Evolutionary conservation across 768 basidiomycete species (phyloP).

Genomic region (Collybiopsis luxurians): DNA sequence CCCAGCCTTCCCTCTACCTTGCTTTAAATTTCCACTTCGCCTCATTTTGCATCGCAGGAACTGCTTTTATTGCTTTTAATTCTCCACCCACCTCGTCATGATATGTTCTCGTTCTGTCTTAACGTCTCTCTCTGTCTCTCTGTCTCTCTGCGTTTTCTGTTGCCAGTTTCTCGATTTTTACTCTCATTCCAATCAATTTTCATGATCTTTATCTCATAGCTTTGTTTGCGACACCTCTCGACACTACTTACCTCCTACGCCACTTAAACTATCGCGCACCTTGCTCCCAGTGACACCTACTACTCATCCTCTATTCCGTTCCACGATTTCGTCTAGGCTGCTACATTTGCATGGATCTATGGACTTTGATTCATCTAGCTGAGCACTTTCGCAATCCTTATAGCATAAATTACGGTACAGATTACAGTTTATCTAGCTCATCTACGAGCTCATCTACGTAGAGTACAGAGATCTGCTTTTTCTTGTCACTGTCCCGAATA

Average conservation of each 20-base stretch:
- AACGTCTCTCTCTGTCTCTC: background rate
- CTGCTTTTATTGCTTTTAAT: background rate
- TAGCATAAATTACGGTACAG: no score
- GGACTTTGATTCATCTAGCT: no score
- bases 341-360: no score
- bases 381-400: no score
- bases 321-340: background rate
- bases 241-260: background rate
- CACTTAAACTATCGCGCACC: background rate
- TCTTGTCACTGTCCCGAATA: no score
- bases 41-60: no score
- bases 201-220: background rate
- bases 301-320: background rate
- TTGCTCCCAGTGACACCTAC: background rate
- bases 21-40: no score
- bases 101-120: background rate
- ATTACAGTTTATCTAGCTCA: no score
- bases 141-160: background rate
- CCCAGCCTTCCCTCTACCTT: no score
- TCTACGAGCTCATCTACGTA: no score
- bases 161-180: background rate
- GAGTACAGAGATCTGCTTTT: no score
- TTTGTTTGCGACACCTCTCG: slow-evolving; percentile 6
- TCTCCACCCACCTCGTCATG: background rate
- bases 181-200: background rate